These are phyloP conservation scores for Letharia lupina DNA, from an alignment of 495 filamentous ascomycete genomes.

Conservation along the genomic window DNA sequence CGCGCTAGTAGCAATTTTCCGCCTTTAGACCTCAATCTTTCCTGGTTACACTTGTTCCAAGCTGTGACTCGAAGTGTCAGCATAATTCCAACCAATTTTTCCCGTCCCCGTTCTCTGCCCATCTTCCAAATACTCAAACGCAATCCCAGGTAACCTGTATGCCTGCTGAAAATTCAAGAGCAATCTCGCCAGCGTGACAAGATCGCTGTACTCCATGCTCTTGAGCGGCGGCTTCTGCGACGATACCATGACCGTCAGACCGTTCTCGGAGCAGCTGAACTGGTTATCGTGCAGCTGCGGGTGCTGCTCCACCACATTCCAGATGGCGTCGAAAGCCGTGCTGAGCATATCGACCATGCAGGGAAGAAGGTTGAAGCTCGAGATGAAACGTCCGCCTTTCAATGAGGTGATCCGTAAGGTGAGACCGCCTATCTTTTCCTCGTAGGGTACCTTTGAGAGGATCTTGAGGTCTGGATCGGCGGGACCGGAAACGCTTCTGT, in stretches of 20 bases:
- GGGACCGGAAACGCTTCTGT: not conserved
- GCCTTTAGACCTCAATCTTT: not conserved
- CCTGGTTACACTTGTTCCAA: not conserved
- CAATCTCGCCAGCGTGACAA: not conserved
- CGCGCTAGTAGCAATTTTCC: not conserved
- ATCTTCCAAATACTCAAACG: not conserved
- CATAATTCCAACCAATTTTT: not conserved
- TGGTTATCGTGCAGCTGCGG: not conserved
- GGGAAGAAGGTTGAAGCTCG: conserved; percentile 1
- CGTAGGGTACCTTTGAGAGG: not conserved
- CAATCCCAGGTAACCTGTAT: not conserved
- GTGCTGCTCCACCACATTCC: not conserved
- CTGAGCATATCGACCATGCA: conserved; percentile 2
- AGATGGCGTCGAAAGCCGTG: conserved; percentile 5
- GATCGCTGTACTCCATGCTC: conserved; percentile 1
- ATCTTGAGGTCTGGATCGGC: conserved; percentile 1
- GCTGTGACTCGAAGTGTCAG: not conserved
- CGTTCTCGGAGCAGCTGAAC: not conserved
- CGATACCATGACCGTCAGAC: not conserved
- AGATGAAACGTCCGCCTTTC: not conserved
- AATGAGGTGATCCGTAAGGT: not conserved
- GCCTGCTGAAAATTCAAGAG: conserved; percentile 1
- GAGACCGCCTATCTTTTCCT: not conserved
- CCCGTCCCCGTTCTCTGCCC: not conserved
- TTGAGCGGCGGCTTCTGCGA: not conserved